phyloP scores from a whole-genome alignment of 495 filamentous ascomycete species.

The Neurospora tetrasperma region DNA sequence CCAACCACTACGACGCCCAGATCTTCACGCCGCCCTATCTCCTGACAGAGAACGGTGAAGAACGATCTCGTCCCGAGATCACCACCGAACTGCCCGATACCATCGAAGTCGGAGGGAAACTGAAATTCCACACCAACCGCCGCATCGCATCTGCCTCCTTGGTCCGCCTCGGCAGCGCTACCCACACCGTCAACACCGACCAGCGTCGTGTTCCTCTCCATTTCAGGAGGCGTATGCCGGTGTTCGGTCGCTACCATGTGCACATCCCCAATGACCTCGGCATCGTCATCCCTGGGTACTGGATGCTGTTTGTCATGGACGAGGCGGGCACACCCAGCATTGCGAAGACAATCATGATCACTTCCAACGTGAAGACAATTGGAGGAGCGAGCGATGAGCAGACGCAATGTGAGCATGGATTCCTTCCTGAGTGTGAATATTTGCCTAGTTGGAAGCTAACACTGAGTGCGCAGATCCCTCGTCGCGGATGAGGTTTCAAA shows the following conservation, averaged over 20 bases:
- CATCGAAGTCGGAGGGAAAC: not conserved
- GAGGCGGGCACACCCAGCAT: constrained; percentile 39
- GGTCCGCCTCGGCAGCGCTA: not conserved
- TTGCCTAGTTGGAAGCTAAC: not conserved
- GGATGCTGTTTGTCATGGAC: constrained; percentile 45
- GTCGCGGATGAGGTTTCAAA: not conserved
- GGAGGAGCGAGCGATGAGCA: not conserved
- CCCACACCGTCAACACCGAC: not conserved
- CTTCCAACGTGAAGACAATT: not conserved
- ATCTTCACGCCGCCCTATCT: constrained; percentile 50
- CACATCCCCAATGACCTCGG: constrained; percentile 39
- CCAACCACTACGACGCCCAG: constrained; percentile 50
- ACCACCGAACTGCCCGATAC: not conserved
- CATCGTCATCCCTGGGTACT: constrained; percentile 45
- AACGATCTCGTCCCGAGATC: not conserved
- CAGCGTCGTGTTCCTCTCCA: not conserved
- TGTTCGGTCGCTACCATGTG: not conserved
- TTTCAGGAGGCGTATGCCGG: not conserved
- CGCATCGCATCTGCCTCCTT: not conserved
- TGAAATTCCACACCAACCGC: not conserved
- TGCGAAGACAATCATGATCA: constrained; percentile 14
- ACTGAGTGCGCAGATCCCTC: not conserved
- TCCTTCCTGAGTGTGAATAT: not conserved
- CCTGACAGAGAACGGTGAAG: constrained; percentile 17
- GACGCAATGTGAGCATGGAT: not conserved